phyloP scores from a whole-genome alignment of 768 basidiomycete species.

The Termitomyces titanicus region DNA sequence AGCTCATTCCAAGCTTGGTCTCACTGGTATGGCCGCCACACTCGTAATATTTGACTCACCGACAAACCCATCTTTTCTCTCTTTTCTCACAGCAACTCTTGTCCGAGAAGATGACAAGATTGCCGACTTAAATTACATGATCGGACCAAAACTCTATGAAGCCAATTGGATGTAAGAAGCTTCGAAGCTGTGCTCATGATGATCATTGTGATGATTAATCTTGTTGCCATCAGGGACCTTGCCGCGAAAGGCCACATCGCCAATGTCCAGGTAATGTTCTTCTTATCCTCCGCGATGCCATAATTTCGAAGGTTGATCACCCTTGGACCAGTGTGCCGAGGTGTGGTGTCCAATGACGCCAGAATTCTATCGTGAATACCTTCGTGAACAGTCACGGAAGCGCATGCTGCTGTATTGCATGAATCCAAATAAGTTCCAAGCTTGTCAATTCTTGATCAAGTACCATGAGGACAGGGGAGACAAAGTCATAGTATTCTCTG shows the following conservation, averaged over 20 bases:
- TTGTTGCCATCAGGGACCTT: slow-evolving; percentile 57
- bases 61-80: not conserved
- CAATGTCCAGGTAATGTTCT: slow-evolving; percentile 82
- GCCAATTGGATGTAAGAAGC: slow-evolving; percentile 91
- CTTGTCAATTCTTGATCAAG: slow-evolving; percentile 97
- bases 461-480: slow-evolving; percentile 98
- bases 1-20: slow-evolving; percentile 95
- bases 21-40: slow-evolving; percentile 65
- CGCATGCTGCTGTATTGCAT: slow-evolving; percentile 97
- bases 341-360: slow-evolving; percentile 99
- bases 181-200: slow-evolving; percentile 6
- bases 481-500: slow-evolving; percentile 99
- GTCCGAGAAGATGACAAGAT: slow-evolving; percentile 99
- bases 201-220: slow-evolving; percentile 12
- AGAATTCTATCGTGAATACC: slow-evolving; percentile 97
- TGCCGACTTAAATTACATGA: slow-evolving; percentile 97
- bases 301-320: slow-evolving; percentile 6
- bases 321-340: slow-evolving; percentile 78
- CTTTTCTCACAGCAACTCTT: slow-evolving; percentile 68
- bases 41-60: not conserved
- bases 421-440: slow-evolving; percentile 99
- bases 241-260: slow-evolving; percentile 99
- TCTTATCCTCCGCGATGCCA: not conserved
- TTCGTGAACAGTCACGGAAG: slow-evolving; percentile 88
- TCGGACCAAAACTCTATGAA: slow-evolving; percentile 98